These are phyloP conservation scores for Arctium minus DNA, from an alignment of 129 eudicot species.

Conservation along the genomic window DNA sequence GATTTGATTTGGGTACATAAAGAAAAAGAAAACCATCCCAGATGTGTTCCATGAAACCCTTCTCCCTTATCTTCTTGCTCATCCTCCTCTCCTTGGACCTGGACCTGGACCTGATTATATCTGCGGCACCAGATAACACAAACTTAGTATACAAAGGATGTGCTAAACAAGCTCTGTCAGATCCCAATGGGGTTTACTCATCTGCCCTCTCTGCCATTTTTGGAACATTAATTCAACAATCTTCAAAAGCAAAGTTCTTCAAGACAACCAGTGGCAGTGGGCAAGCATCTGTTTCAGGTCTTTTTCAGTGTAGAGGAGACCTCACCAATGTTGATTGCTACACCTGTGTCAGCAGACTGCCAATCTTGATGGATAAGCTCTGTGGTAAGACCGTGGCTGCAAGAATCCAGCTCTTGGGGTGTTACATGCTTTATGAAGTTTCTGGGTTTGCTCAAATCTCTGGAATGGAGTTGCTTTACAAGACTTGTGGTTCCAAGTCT, in stretches of 20 bases:
- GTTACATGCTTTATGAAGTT: conserved; percentile 79
- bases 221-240: conserved; percentile 67
- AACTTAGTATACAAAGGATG: conserved; percentile 84
- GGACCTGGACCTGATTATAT: conserved; percentile 14
- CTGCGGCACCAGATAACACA: conserved; percentile 50
- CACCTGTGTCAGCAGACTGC: conserved; percentile 65
- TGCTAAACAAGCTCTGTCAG: conserved; percentile 66
- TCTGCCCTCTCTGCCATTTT: conserved; percentile 71
- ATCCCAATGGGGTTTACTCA: conserved; percentile 76
- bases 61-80: background rate
- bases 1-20: background rate
- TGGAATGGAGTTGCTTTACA: conserved; percentile 76
- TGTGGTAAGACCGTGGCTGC: conserved; percentile 78
- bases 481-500: conserved; percentile 47
- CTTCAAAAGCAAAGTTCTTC: conserved; percentile 70
- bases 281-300: conserved; percentile 61
- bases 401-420: conserved; percentile 78
- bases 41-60: conserved; percentile 24
- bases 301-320: conserved; percentile 89
- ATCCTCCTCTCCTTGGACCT: conserved; percentile 6
- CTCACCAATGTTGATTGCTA: conserved; percentile 67
- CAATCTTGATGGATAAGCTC: conserved; percentile 69
- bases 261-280: conserved; percentile 63
- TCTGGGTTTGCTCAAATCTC: conserved; percentile 74
- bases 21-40: background rate